Percentiles rank a stretch among this genome's conserved stretches.
These are phyloP conservation scores for Neoboletus brunneissimus DNA, from an alignment of 768 basidiomycete species.

Conservation along the genomic window DNA sequence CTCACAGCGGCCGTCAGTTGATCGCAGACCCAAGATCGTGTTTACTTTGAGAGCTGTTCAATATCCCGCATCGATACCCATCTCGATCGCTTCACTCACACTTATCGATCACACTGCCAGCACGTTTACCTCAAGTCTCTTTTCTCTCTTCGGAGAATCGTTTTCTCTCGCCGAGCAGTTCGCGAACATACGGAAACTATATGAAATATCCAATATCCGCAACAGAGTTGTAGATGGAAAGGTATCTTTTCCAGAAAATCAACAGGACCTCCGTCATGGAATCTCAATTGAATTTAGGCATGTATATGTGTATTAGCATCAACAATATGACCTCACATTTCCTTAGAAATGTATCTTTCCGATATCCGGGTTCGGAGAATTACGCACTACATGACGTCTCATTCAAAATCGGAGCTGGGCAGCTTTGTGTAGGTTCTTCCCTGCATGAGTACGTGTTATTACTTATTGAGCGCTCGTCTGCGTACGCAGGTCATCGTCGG, in stretches of 20 bases:
- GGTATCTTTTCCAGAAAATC: slow-evolving; percentile 48
- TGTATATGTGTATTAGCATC: slow-evolving; percentile 2
- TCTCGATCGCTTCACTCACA: slow-evolving; percentile 62
- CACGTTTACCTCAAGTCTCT: slow-evolving; percentile 49
- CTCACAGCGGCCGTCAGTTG: not conserved
- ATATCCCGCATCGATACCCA: slow-evolving; percentile 58
- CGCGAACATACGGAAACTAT: slow-evolving; percentile 54
- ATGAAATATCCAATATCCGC: slow-evolving; percentile 57
- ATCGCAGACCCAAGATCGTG: slow-evolving; percentile 42
- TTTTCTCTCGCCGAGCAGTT: slow-evolving; percentile 56
- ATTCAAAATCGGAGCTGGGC: slow-evolving; percentile 66
- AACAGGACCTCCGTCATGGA: slow-evolving; percentile 42
- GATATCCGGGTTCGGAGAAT: slow-evolving; percentile 52
- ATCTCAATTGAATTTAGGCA: slow-evolving; percentile 60
- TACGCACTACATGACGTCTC: slow-evolving; percentile 61
- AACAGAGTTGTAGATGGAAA: slow-evolving; percentile 60
- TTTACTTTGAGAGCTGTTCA: slow-evolving; percentile 64
- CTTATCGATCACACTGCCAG: slow-evolving; percentile 54
- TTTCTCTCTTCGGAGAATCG: slow-evolving; percentile 53
- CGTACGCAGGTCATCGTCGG: slow-evolving; percentile 66
- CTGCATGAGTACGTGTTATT: not conserved
- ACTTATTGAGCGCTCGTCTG: not conserved
- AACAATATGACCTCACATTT: not conserved
- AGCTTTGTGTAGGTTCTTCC: slow-evolving; percentile 61
- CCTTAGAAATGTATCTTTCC: slow-evolving; percentile 65